Evolutionary conservation across 805 yeast species (phyloP).

Genomic region (Scheffersomyces stipitis): DNA sequence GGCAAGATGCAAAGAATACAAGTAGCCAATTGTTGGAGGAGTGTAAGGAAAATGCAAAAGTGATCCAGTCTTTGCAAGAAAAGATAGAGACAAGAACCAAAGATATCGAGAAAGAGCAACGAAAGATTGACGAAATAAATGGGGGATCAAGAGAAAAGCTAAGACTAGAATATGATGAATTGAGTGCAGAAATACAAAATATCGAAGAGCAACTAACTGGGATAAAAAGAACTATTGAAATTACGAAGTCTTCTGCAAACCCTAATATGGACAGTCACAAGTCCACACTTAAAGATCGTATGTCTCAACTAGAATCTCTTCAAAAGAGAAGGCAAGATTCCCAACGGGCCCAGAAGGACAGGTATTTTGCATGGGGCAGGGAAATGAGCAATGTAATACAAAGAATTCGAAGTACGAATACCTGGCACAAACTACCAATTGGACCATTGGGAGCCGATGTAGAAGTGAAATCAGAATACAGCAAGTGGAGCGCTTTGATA

Average conservation of each 20-base stretch:
- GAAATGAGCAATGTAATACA: constrained; percentile 41
- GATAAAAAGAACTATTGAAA: constrained; percentile 12
- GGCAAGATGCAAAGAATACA: constrained; percentile 15
- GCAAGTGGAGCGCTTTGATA: constrained; percentile 58
- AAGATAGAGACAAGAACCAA: constrained; percentile 12
- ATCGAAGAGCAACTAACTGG: constrained; percentile 14
- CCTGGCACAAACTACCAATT: constrained; percentile 51
- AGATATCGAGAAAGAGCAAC: constrained; percentile 32
- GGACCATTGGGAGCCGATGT: constrained; percentile 80
- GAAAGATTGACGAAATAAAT: constrained; percentile 37
- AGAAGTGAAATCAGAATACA: constrained; percentile 52
- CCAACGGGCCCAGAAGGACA: constrained; percentile 24
- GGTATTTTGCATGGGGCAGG: constrained; percentile 52
- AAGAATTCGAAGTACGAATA: constrained; percentile 35
- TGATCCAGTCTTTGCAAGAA: constrained; percentile 4
- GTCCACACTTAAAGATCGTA: constrained; percentile 1
- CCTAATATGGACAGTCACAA: background rate
- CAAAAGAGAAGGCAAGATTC: constrained; percentile 11
- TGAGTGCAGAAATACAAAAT: constrained; percentile 19
- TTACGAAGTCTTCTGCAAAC: constrained; percentile 1
- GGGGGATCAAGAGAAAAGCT: constrained; percentile 45
- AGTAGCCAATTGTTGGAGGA: constrained; percentile 13
- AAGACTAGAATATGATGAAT: constrained; percentile 15
- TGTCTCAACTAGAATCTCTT: constrained; percentile 6
- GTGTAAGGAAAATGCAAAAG: constrained; percentile 6